These are phyloP conservation scores for Trichosporon faecale DNA, from an alignment of 1,284 basidiomycete species.

Conservation along the genomic window DNA sequence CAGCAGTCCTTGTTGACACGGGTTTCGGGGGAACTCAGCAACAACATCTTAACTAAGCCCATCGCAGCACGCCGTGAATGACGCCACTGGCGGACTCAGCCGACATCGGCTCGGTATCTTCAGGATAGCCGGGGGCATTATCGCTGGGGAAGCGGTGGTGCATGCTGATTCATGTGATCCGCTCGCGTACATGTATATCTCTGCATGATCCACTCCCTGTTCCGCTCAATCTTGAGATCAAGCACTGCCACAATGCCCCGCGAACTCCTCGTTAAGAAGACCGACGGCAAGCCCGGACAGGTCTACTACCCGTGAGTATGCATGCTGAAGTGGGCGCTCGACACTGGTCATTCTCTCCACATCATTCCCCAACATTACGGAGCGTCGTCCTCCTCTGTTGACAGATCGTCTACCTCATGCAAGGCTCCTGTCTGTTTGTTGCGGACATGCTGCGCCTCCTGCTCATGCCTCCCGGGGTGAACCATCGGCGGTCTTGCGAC, in stretches of 20 bases:
- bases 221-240: neutral
- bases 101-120: constrained; percentile 7
- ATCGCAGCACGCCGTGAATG: neutral
- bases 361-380: neutral
- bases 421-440: too few relatives aligned
- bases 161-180: neutral
- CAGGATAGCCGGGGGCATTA: constrained; percentile 8
- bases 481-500: too few relatives aligned
- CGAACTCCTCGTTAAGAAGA: constrained; percentile 22
- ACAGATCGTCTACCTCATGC: too few relatives aligned
- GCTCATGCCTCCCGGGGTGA: too few relatives aligned
- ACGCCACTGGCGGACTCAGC: constrained; percentile 4
- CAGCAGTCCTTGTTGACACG: neutral
- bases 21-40: neutral
- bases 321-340: neutral
- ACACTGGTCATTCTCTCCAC: neutral
- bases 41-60: neutral
- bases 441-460: too few relatives aligned
- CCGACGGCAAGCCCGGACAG: constrained; percentile 25
- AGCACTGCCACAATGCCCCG: constrained; percentile 12
- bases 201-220: neutral
- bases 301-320: constrained; percentile 25
- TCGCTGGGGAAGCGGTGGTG: neutral
- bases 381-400: neutral
- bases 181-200: too few relatives aligned